Evolutionary conservation across 1,139 yeast genomes (phyloP).

Genomic region (Geotrichum fermentans): DNA sequence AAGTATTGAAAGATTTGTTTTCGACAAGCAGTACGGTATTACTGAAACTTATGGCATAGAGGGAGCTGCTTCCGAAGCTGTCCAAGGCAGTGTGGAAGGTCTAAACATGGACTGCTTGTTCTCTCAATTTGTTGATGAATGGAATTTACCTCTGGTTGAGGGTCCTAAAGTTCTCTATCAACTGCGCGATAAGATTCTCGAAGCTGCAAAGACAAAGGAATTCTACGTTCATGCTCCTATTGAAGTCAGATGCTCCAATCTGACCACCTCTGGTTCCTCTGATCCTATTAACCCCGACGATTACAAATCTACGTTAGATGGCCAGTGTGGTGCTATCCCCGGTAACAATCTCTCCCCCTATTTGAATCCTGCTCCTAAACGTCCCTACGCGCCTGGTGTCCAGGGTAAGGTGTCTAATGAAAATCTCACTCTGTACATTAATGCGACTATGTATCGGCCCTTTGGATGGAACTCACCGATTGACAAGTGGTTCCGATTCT

Average conservation of each 20-base stretch:
- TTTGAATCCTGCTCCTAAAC: conserved; percentile 71
- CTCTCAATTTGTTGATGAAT: conserved; percentile 91
- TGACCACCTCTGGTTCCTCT: conserved; percentile 46
- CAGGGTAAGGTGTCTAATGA: conserved; percentile 49
- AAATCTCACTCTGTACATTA: conserved; percentile 78
- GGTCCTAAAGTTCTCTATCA: conserved; percentile 70
- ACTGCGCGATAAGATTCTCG: conserved; percentile 55
- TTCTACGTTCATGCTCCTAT: conserved; percentile 92
- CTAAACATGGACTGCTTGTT: conserved; percentile 94
- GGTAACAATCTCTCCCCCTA: conserved; percentile 81
- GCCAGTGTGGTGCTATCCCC: conserved; percentile 60
- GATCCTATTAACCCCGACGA: conserved; percentile 24
- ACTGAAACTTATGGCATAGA: conserved; percentile 51
- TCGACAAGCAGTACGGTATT: conserved; percentile 71
- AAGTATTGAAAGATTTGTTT: conserved; percentile 73
- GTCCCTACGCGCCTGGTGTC: conserved; percentile 47
- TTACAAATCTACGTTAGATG: conserved; percentile 19
- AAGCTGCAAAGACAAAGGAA: conserved; percentile 55
- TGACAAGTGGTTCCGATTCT: conserved; percentile 74
- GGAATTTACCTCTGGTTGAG: conserved; percentile 82
- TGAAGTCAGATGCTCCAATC: conserved; percentile 89
- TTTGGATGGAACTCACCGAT: conserved; percentile 71
- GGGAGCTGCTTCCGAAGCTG: conserved; percentile 62
- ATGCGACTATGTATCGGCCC: conserved; percentile 95
- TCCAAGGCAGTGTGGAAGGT: conserved; percentile 71